Evolutionary conservation across 2,329 filamentous ascomycete species (phyloP), one percentile per base, ranked within the genome.

Genomic region (Epichloe sylvatica): DNA sequence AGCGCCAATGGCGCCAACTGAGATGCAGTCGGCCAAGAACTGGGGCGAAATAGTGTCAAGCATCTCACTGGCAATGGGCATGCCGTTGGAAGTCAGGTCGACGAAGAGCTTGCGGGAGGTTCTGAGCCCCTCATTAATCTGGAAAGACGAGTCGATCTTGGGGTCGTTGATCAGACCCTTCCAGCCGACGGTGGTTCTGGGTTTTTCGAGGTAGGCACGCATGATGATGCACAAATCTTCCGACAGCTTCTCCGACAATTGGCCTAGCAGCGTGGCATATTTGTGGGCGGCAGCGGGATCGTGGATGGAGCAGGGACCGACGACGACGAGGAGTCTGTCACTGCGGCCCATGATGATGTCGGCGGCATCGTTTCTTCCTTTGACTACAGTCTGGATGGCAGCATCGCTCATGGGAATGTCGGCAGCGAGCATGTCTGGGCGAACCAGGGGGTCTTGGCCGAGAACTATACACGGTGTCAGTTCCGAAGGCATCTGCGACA

Each of bases 111-210:
- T 84, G 60, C 92, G 80, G n/a, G 86, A 91, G 51, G 95, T 81
- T 33, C 88, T 81, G 50, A 98, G 78, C 48, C 92, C 77, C 77
- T 97, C 97, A 81, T 98, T 98, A 75, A 98, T 98, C 73, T 95
- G 81, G 83, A 86, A 98, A 63, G 84, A 92, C 67, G 92, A 84
- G 68, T 98, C 88, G 66, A 98, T 95, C 62, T 97, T 90, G 2
- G 92, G 92, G 68, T 98, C 92, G 70, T 98, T 98, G 77, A 98
- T 96, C 67, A 98, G 76, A 47, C 92, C 92, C 73, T 98, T 98
- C 92, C 92, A 98, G 64, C 92, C 92, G 46, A 98, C 90, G 0
- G 92, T 98, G 46, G 92, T 98, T 53, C 92, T 84, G 40, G 92
- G 92, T 77, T 98, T 98, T 76, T 98, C 92, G 47, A 98, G 84